phyloP scores from a whole-genome alignment of 768 basidiomycete species.

The Mycena pura region DNA sequence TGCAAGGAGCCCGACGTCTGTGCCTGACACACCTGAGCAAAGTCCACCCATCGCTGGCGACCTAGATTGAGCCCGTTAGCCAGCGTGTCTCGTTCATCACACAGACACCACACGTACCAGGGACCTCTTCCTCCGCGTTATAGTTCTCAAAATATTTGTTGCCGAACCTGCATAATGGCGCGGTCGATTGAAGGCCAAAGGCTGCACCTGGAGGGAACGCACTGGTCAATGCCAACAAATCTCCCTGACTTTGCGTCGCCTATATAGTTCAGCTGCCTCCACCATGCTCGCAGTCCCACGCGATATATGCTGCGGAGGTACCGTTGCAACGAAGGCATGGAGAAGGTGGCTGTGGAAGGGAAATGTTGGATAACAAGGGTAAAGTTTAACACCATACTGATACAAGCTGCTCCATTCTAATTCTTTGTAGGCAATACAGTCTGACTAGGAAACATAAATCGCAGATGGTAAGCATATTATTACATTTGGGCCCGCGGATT shows the following conservation, averaged over 20 bases:
- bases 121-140: constrained; percentile 86
- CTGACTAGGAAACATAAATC: constrained; percentile 10
- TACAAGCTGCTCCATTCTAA: constrained; percentile 13
- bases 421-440: constrained; percentile 12
- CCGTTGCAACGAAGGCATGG: constrained; percentile 76
- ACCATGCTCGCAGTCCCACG: constrained; percentile 86
- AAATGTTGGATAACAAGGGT: too few species aligned
- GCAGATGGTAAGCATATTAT: constrained; percentile 21
- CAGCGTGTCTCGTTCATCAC: not conserved
- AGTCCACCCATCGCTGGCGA: constrained; percentile 97
- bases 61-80: constrained; percentile 51
- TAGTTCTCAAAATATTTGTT: constrained; percentile 95
- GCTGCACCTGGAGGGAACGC: constrained; percentile 41
- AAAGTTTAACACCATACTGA: not conserved
- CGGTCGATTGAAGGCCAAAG: too few species aligned
- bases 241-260: constrained; percentile 91
- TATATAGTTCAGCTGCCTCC: constrained; percentile 91
- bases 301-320: constrained; percentile 79
- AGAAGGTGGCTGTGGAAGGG: not conserved
- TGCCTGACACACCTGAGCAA: constrained; percentile 67
- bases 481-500: constrained; percentile 18
- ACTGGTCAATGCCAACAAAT: constrained; percentile 84
- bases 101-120: constrained; percentile 55
- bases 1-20: not conserved
- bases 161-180: constrained; percentile 75